A percentile compares a stretch with the other conserved stretches of the same genome.
phyloP scores from a whole-genome alignment of 2,329 filamentous ascomycete genomes.

The Neonectria hederae region DNA sequence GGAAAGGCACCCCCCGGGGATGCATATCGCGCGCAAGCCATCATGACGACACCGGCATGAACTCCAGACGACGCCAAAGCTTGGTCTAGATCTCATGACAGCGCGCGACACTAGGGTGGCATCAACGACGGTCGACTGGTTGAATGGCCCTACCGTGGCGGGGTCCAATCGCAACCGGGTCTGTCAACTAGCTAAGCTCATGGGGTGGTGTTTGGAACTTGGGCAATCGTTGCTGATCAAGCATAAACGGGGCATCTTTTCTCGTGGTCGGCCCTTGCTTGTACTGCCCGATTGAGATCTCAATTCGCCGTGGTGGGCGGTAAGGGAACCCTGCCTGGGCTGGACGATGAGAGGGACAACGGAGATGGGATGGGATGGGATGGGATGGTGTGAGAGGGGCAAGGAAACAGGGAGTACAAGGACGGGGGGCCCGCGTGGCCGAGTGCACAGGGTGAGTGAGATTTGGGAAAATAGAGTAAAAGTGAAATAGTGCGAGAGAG shows the following conservation, averaged over 20 bases:
- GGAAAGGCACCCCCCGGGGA: background rate
- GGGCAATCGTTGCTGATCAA: constrained; percentile 41
- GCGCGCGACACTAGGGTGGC: background rate
- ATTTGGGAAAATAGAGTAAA: background rate
- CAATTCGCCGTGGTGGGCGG: constrained; percentile 32
- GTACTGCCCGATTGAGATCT: constrained; percentile 41
- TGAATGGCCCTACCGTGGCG: constrained; percentile 20
- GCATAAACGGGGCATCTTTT: constrained; percentile 19
- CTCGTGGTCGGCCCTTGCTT: constrained; percentile 30
- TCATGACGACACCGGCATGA: constrained; percentile 4
- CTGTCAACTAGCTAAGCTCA: background rate
- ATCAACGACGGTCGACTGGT: background rate
- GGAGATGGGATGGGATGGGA: background rate
- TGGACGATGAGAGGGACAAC: background rate
- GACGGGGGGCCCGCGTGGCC: background rate
- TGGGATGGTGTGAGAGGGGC: background rate
- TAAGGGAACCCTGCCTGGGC: constrained; percentile 13
- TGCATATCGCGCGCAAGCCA: background rate
- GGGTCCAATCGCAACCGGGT: constrained; percentile 31
- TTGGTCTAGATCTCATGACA: background rate
- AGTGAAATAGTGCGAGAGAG: no score
- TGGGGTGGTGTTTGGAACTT: constrained; percentile 12
- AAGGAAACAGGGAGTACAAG: background rate
- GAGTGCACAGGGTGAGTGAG: background rate
- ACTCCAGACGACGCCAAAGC: background rate